These are phyloP conservation scores for Magnusiomyces suaveolens DNA, from an alignment of 1,139 yeast species.

Conservation along the genomic window DNA sequence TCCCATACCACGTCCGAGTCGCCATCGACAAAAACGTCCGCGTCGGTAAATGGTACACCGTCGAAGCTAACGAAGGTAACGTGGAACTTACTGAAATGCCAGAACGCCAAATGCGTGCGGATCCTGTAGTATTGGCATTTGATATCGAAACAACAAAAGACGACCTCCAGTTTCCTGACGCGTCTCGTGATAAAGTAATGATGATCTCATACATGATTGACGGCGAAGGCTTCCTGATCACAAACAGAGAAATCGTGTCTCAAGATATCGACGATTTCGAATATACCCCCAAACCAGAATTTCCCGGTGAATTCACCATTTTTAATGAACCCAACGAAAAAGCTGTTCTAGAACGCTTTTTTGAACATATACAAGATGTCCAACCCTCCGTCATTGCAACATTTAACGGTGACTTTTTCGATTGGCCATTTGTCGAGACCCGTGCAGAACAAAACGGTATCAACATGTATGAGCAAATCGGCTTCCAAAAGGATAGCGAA, in stretches of 20 bases:
- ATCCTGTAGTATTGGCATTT: constrained; percentile 92
- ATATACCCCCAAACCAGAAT: constrained; percentile 95
- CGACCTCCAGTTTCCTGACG: constrained; percentile 91
- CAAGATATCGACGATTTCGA: constrained; percentile 95
- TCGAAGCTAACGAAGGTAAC: constrained; percentile 52
- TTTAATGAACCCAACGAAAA: constrained; percentile 86
- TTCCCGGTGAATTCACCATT: constrained; percentile 79
- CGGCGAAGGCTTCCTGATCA: constrained; percentile 89
- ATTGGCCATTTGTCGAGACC: constrained; percentile 97
- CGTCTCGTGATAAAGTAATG: constrained; percentile 90
- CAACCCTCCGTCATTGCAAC: constrained; percentile 94
- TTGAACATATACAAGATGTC: constrained; percentile 80
- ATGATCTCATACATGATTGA: constrained; percentile 99
- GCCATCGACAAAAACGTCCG: constrained; percentile 78
- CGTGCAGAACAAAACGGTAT: constrained; percentile 76
- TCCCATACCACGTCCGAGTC: constrained; percentile 92
- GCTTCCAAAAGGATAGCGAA: constrained; percentile 78
- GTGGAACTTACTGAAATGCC: constrained; percentile 51
- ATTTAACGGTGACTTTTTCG: constrained; percentile 96
- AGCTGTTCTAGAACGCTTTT: constrained; percentile 62
- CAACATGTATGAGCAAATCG: constrained; percentile 88
- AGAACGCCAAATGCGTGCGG: constrained; percentile 87
- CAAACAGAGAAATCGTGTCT: constrained; percentile 87
- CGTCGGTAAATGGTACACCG: constrained; percentile 94
- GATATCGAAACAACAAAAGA: constrained; percentile 98